Percentiles rank a stretch among this genome's conserved stretches.
phyloP scores from a whole-genome alignment of 2,329 filamentous ascomycete genomes.

The Emergomyces pasteurianus region DNA sequence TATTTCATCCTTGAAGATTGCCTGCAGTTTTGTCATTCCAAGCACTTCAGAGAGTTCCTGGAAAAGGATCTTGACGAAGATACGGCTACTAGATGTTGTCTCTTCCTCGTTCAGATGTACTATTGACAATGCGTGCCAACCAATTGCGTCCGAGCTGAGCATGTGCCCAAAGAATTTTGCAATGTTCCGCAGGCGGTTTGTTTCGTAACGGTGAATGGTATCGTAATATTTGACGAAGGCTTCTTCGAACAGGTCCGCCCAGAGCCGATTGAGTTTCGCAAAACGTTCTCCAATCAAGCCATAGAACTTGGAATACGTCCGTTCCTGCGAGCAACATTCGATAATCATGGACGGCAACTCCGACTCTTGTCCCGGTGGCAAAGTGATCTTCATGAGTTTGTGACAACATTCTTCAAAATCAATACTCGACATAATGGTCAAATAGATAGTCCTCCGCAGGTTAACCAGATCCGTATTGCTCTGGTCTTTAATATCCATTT shows the following conservation, averaged over 20 bases:
- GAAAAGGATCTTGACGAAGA: constrained; percentile 97
- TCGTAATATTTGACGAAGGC: constrained; percentile 90
- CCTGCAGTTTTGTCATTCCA: constrained; percentile 67
- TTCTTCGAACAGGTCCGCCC: constrained; percentile 85
- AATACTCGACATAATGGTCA: constrained; percentile 94
- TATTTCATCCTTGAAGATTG: constrained; percentile 64
- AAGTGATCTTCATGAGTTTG: constrained; percentile 88
- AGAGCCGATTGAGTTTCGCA: constrained; percentile 88
- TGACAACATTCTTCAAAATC: constrained; percentile 95
- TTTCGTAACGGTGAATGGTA: constrained; percentile 94
- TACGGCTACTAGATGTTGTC: constrained; percentile 89
- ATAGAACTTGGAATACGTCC: constrained; percentile 96
- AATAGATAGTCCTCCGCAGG: constrained; percentile 83
- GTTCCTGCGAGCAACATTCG: constrained; percentile 92
- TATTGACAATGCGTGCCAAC: constrained; percentile 77
- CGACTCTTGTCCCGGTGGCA: constrained; percentile 74
- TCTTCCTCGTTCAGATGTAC: constrained; percentile 93
- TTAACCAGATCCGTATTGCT: constrained; percentile 94
- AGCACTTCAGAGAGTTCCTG: constrained; percentile 82
- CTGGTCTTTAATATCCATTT: constrained; percentile 94
- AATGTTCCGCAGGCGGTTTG: constrained; percentile 87
- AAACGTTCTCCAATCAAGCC: constrained; percentile 90
- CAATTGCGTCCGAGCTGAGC: constrained; percentile 74
- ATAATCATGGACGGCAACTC: constrained; percentile 95
- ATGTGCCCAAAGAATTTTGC: constrained; percentile 91